phyloP scores from a whole-genome alignment of 345 rosid genomes.

The Salix dunnii region DNA sequence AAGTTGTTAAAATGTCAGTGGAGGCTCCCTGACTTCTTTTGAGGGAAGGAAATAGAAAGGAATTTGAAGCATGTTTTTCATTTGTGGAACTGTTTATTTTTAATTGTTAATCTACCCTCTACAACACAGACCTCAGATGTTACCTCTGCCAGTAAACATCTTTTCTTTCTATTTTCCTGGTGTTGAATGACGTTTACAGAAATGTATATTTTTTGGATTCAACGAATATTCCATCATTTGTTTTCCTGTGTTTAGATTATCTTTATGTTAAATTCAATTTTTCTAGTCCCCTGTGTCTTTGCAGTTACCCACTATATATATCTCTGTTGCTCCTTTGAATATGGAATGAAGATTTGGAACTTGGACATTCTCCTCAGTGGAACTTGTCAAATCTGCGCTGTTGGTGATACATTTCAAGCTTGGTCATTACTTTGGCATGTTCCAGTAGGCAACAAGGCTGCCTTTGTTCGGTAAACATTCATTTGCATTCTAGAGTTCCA shows the following conservation, averaged over 20 bases:
- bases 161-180: background rate
- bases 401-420: background rate
- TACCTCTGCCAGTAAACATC: background rate
- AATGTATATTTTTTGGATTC: background rate
- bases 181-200: background rate
- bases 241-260: background rate
- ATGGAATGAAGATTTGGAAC: constrained; percentile 2
- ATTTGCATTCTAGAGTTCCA: background rate
- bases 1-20: background rate
- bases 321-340: background rate
- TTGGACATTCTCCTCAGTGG: background rate
- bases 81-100: background rate
- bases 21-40: background rate
- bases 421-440: constrained; percentile 7
- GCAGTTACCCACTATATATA: constrained; percentile 9
- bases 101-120: background rate
- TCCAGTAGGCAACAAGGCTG: background rate
- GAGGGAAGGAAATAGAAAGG: background rate
- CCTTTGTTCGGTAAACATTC: background rate
- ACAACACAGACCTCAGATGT: background rate
- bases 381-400: constrained; percentile 3
- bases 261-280: background rate
- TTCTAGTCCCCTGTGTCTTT: background rate
- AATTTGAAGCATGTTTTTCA: background rate
- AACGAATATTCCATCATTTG: too few relatives aligned